phyloP scores from a whole-genome alignment of 1,284 basidiomycete species.

The Tilletia caries region DNA sequence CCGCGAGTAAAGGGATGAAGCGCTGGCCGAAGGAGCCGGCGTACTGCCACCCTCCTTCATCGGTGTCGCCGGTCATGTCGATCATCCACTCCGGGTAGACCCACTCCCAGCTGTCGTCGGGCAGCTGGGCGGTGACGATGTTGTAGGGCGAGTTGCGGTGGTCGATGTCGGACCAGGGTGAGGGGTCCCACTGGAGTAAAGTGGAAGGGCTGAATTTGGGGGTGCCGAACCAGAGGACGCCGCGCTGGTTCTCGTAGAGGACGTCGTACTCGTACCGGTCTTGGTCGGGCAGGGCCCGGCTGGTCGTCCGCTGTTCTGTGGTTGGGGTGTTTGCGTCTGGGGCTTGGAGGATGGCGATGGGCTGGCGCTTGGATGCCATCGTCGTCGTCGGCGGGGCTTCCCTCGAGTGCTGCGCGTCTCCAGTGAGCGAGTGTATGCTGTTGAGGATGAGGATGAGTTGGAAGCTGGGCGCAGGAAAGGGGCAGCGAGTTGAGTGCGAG shows the following conservation, averaged over 20 bases:
- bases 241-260: slow-evolving; percentile 49
- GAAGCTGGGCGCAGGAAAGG: too few relatives aligned
- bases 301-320: background rate
- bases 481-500: too few relatives aligned
- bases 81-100: slow-evolving; percentile 50
- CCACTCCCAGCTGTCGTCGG: slow-evolving; percentile 52
- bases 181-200: slow-evolving; percentile 48
- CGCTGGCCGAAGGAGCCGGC: slow-evolving; percentile 42
- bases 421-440: too few relatives aligned
- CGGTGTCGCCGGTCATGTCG: slow-evolving; percentile 52
- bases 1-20: slow-evolving; percentile 18
- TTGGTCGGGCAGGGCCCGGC: background rate
- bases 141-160: slow-evolving; percentile 43
- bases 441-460: too few relatives aligned
- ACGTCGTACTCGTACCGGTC: slow-evolving; percentile 48
- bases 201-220: slow-evolving; percentile 48
- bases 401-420: too few relatives aligned
- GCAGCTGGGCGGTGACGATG: slow-evolving; percentile 49
- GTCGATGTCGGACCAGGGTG: slow-evolving; percentile 42
- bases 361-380: background rate
- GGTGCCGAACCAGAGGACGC: slow-evolving; percentile 47
- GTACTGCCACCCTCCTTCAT: slow-evolving; percentile 53
- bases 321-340: background rate
- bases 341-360: background rate
- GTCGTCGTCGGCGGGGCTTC: too few relatives aligned